These are phyloP conservation scores for Coemansia sp. DNA, from an alignment of 192 early-diverging fungal species.

Conservation along the genomic window DNA sequence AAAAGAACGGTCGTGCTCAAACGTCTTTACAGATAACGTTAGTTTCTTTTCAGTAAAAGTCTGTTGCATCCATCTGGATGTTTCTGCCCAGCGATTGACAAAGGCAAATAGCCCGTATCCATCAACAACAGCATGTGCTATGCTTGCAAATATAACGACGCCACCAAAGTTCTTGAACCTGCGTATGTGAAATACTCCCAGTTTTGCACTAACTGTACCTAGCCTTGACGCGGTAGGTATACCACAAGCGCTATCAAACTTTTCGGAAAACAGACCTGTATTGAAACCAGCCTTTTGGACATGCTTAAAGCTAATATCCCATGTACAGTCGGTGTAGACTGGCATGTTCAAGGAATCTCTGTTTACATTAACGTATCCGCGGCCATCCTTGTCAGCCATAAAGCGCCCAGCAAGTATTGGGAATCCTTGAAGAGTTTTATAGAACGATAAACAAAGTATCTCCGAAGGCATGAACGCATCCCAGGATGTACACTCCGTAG, in stretches of 20 bases:
- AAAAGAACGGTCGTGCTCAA: background rate
- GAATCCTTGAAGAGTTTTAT: slow-evolving; percentile 11
- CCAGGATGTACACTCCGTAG: background rate
- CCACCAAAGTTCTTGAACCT: slow-evolving; percentile 21
- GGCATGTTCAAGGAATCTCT: slow-evolving; percentile 23
- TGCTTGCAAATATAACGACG: slow-evolving; percentile 20
- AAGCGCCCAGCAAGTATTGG: background rate
- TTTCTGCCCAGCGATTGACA: slow-evolving; percentile 23
- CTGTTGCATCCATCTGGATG: background rate
- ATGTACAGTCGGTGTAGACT: slow-evolving; percentile 15
- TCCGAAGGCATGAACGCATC: slow-evolving; percentile 22
- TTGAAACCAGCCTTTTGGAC: slow-evolving; percentile 3
- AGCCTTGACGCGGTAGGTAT: background rate
- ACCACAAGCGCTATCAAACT: background rate
- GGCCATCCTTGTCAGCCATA: slow-evolving; percentile 2
- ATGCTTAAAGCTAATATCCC: background rate
- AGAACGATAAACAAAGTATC: slow-evolving; percentile 14
- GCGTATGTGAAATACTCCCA: slow-evolving; percentile 6
- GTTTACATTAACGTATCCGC: slow-evolving; percentile 7
- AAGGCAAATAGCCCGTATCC: slow-evolving; percentile 17
- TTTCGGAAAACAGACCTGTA: slow-evolving; percentile 1
- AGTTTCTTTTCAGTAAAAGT: background rate
- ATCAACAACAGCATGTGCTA: slow-evolving; percentile 18
- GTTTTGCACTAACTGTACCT: background rate
- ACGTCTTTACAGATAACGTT: background rate